These are phyloP conservation scores for Astragalus membranaceus DNA, from an alignment of 306 rosid species.

Conservation along the genomic window DNA sequence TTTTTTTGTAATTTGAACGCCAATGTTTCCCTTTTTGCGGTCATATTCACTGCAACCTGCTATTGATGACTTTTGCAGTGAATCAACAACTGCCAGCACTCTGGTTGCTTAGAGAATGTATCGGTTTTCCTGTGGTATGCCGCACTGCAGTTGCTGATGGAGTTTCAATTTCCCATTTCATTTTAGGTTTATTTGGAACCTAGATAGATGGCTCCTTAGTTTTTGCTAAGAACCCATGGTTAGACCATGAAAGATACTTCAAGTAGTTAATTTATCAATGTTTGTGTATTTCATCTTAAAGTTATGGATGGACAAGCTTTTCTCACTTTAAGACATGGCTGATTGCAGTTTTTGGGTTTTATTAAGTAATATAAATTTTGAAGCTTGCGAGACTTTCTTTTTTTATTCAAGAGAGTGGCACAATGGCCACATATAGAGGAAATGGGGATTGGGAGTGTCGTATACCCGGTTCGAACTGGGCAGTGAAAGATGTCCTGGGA, in stretches of 20 bases:
- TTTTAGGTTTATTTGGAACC: slow-evolving; percentile 7
- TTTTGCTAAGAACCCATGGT: neutral
- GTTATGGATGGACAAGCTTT: neutral
- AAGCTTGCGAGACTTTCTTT: neutral
- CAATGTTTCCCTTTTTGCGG: neutral
- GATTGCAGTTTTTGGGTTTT: neutral
- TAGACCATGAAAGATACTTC: slow-evolving; percentile 3
- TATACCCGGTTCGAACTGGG: too few species aligned
- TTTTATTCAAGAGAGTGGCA: too few species aligned
- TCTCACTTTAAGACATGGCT: slow-evolving; percentile 6
- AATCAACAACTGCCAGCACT: slow-evolving; percentile 52
- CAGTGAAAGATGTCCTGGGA: too few species aligned
- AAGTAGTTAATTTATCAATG: neutral
- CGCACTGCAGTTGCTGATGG: neutral
- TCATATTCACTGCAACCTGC: neutral
- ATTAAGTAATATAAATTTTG: neutral
- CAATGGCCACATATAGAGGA: too few species aligned
- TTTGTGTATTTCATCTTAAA: neutral
- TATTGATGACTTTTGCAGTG: slow-evolving; percentile 23
- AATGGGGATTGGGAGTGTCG: too few species aligned
- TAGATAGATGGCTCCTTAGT: slow-evolving; percentile 6
- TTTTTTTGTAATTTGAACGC: neutral
- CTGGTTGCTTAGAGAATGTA: slow-evolving; percentile 33
- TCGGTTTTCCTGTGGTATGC: neutral
- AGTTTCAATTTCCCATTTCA: neutral